Base-by-base conservation (phyloP, 805 yeast species). In the Metschnikowia dekortorum region DNA sequence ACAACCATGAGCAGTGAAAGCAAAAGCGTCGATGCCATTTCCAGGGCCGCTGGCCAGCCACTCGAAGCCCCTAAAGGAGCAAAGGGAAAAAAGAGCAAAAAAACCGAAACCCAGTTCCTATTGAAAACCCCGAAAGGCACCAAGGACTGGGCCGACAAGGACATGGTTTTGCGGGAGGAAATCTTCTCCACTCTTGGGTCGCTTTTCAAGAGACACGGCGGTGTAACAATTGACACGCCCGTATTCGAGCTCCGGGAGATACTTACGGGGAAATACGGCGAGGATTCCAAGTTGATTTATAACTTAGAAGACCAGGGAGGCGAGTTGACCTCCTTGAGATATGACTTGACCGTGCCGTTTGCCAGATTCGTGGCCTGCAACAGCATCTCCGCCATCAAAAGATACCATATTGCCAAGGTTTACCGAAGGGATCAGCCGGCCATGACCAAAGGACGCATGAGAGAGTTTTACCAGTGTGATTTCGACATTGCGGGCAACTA, bases 361-460 rank as follows among this genome's bases (percentile, higher is more conserved):
- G 99, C 99, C 11, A 82, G 99, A 66, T 94, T 80, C 63, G 96
- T 92, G 49, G 99, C 99, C 16, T 87, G 89, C 89, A 94, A 94
- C 74, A 89, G 88, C 61, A 81, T 94, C 53, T 85, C 89, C 60
- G 81, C 76, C 64, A 92, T 94, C 70, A 94, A 94, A 73, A 81
- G 99, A 66, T 94, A 83, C 68, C 99, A 94, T 73, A 89, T 94
- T 57, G 99, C 99, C 60, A 94, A 94, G 69, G 99, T 94, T 48
- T 94, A 94, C 73, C 84, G 99, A 75, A 87, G 99, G 73, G 99
- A 94, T 68, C 99, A 94, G 72, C 99, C 99, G 5, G 99, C 99
- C 8, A 94, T 94, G 99, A 92, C 98, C 46, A 94, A 94, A 72
- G 99, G 99, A 54, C 83, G 99, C 72, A 94, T 94, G 99, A 87